Evolutionary conservation across 441 rosid genomes (phyloP), one percentile per base, ranked within the genome.

Genomic region (Eutrema salsugineum): DNA sequence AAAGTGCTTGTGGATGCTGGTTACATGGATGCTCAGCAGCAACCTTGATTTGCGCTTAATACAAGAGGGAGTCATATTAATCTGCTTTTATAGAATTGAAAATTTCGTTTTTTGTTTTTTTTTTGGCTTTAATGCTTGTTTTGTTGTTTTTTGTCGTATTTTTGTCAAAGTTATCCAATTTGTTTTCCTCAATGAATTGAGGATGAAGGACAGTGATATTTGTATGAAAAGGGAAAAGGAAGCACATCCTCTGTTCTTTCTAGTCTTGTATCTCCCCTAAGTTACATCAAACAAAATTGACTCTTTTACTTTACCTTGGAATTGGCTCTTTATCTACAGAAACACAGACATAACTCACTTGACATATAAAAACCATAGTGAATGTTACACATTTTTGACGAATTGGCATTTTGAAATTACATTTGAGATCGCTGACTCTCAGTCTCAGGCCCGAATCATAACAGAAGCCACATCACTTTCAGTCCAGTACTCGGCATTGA

Each of bases 1-100:
- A 84, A 84, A 75, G 78, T 84, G 68, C 88, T 84, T 50, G 88
- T 82, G 14, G 88, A 84, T 82, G 86, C 88, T 68, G 88, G 84
- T 11, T 84, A 67, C 66, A 73, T 84, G 84, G 88, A 82, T 69
- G 82, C 88, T 67, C 80, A 84, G 68, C 88, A 84, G 44, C 88
- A 84, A 72, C 88, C 88, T 66, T 81, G 79, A 79, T 65, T 65
- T 59, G 15, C 11, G 0, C 14, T 42, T 12, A 3, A 62, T 24
- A 24, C 27, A 24, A 24, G 27, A 24, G 27, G 27, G 27, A 24
- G 27, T 24, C 3, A 24, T 4, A 24, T 24, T 3, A 2, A 42
- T 49, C 44, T 70, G 66, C 53, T 43, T 38, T 3, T 49, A 48
- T 49, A 22, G 59, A 59, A 47, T 49, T 2, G 6, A 28, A n/a